Base-by-base conservation (phyloP, 805 yeast species). In the Lipomyces sp. region DNA sequence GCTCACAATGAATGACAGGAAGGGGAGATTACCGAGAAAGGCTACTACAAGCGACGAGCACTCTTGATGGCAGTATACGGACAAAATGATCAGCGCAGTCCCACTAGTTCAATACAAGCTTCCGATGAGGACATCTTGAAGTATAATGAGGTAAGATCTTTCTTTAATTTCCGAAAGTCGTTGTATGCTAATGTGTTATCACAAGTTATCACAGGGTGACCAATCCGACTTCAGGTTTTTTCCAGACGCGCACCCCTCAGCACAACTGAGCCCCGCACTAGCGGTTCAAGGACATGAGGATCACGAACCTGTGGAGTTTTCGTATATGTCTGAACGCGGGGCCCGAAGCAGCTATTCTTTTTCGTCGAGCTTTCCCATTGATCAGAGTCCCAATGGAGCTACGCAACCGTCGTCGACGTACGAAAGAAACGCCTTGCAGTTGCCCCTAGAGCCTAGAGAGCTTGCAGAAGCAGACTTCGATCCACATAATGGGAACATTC, bases 21-120 rank as follows among this genome's bases (percentile, higher is more conserved):
- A 45, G 94, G 92, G 1, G 87, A 87, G 65, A 79, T 90, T 64
- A 89, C 95, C 0, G 87, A 83, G 57, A 90, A 89, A 74, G 94
- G 95, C 1, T 90, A 87, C 74, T 79, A 81, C 54, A 87, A 84
- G 71, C 88, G 86, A 67, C 78, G 90, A 66, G 82, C 68, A n/a
- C 57, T 55, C 53, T 34, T 69, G 39, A 51, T 64, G 13, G 64
- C 62, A 10, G 35, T 33, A 24, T 66, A 63, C 53, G 66, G 58
- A 35, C 65, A 57, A 34, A 15, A 7, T 55, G 56, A 10, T 33
- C 50, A 33, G n/a, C 24, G 18, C 11, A 15, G 39, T 18, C 24
- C 51, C 11, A 30, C 10, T 18, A 30, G 32, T 24, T 37, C 50
- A 57, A 30, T 37, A 33, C 35, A 33, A 11, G 18, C 30, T 15